Base-by-base conservation (phyloP, 2,329 filamentous ascomycete genomes). In the Thelonectria discophora region DNA sequence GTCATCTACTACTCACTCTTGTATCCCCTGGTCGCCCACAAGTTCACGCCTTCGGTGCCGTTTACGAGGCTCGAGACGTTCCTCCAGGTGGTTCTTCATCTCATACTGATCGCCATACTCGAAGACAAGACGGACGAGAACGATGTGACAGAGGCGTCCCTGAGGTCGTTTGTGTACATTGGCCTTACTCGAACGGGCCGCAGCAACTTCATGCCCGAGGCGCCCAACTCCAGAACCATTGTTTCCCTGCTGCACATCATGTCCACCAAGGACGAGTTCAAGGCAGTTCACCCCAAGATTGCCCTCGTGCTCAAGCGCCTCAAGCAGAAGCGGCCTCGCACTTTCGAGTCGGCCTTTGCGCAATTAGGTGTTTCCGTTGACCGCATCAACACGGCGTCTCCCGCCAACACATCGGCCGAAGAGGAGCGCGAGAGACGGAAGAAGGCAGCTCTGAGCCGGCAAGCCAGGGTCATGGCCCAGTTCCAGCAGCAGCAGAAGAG, bases 401-500 rank as follows among this genome's bases (percentile, higher is more conserved):
- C 94, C n/a, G 91, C 91, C 13, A 85, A 82, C 57, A 84, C 82
- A 55, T 83, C 86, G 6, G 87, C 83, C 39, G 89, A 91, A 61
- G 90, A 90, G 67, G 91, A 94, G 72, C 86, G 87, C 15, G 91
- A 94, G 75, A 82, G 88, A 63, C 97, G 94, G 81, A 99, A 97
- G 82, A 91, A 91, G 77, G 92, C 94, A 54, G 95, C 95, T 0
- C 79, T 94, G 42, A 94, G 93, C 69, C 88, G 95, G 20, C 94
- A 98, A 77, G 94, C 94, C 2, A 91, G 88, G 72, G 93, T 99
- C 32, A 97, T 99, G 94, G 95, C 94, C 2, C 93, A 97, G 73
- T 97, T 99, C 78, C 95, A 98, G 75, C 91, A 97, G 74, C 94
- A 99, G 73, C 96, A 98, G 75, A 94, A 96, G 78, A 95, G 88